Base-by-base conservation (phyloP, 306 rosid genomes). In the Rosa lucieae region DNA sequence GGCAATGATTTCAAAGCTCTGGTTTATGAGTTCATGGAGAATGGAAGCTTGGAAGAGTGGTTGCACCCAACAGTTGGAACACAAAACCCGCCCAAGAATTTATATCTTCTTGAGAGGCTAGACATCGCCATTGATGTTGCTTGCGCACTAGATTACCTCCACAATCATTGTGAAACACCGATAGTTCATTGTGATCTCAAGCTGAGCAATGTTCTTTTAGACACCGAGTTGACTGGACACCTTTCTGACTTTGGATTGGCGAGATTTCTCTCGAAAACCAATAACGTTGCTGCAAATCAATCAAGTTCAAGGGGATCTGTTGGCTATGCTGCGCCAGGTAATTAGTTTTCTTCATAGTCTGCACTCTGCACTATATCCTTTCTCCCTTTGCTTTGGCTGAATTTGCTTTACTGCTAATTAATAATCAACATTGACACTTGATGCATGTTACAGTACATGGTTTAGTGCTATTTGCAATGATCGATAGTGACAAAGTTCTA, bases 1-100 rank as follows among this genome's bases (percentile, higher is more conserved):
- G 65, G 65, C 21, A 58, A 58, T 58, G 65, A 21, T 58, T 58
- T 58, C 65, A 58, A 9, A 10, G 65, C 65, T 58, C 32, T 58
- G 65, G 65, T 58, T 58, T 58, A 58, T 21, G 32, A 58, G 65
- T 58, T 21, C 65, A 58, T 58, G 65, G 65, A 58, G 29, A 58
- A 58, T 58, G 65, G 65, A 58, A 58, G 65, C 14, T 58, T 58
- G 11, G 32, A 58, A n/a, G 65, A n/a, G 14, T 58, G 32, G 65
- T 9, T 58, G 65, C 65, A 58, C 21, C 32, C 65, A 58, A 58
- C 29, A 58, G 3, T 1, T 8, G 29, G 32, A 21, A 9, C 65
- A 9, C 65, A 58, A 58, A n/a, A 21, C 14, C 32, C 14, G 12
- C 32, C 65, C 32, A 58, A 58, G 65, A 58, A 10, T 58, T 58